Base-by-base conservation (phyloP, 1,139 yeast species). In the Diutina scorzettiae region DNA sequence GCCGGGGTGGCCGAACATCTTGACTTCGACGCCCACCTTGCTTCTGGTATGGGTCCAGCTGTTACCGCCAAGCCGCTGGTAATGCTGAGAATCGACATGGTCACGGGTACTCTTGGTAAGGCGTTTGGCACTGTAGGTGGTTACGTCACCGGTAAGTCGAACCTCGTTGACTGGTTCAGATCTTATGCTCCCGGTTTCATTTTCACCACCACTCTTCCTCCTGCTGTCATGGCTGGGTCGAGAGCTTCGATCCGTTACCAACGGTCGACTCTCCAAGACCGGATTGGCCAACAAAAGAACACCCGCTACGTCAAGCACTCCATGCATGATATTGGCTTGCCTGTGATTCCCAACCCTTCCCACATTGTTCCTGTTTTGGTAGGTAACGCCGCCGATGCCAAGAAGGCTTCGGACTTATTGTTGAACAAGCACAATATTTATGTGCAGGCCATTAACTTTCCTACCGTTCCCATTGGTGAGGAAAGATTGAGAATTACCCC, bases 1-100 rank as follows among this genome's bases (percentile, higher is more conserved):
- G 98, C 96, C 36, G 99, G 99, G 66, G 97, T 91, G 44, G 96
- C 97, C 42, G 98, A 93, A 63, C 98, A 91, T 60, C 71, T 83
- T 56, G 84, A 91, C 62, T 89, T 86, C 55, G 84, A 84, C 41
- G 78, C 79, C 47, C 95, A 87, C 59, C 72, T 81, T 58, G 67
- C 73, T 49, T 58, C 76, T 14, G 94, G 93, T 53, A 69, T 79
- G 49, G 39, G 39, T 3, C 29, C 39, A 3, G 70, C 71, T 7
- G 64, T 76, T n/a, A 68, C 71, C 29, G 55, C 55, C 30, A 52
- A 58, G 41, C 58, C 66, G 43, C 77, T 94, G 14, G 81, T 84
- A 36, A 76, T 82, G 85, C 89, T 81, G 62, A 79, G 97, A 58
- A 76, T 91, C 45, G 98, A 93, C 59, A 86, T 91, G 78, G 77